Conservation (phyloP, 2,329 filamentous ascomycete genomes). For the Verticillium dahliae region DNA sequence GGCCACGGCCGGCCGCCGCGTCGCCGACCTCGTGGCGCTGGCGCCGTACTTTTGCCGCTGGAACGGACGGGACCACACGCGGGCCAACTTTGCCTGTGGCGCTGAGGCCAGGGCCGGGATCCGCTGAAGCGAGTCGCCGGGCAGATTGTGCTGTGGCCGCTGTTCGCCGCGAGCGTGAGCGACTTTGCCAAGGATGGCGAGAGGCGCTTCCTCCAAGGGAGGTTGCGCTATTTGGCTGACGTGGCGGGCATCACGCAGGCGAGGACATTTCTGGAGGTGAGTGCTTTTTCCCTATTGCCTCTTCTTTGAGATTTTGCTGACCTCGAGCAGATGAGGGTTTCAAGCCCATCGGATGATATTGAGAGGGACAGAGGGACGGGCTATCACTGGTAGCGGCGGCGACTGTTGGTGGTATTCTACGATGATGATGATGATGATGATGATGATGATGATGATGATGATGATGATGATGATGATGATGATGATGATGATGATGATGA, state of each 20-base stretch:
- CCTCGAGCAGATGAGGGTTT: background rate
- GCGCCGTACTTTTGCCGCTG: conserved; percentile 13
- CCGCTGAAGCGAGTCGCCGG: conserved; percentile 13
- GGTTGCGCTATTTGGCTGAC: conserved; percentile 13
- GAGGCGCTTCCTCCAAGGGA: conserved; percentile 10
- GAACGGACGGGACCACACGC: conserved; percentile 10
- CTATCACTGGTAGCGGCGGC: background rate
- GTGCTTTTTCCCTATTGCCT: background rate
- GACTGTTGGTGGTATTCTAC: background rate
- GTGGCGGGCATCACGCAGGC: conserved; percentile 14
- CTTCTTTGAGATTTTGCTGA: background rate
- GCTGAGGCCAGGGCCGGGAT: conserved; percentile 3
- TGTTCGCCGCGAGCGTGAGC: conserved; percentile 12
- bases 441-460: background rate
- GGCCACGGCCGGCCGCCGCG: conserved; percentile 8
- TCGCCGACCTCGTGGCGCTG: conserved; percentile 12
- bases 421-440: background rate
- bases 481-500: background rate
- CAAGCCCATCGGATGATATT: conserved; percentile 9
- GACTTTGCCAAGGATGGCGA: conserved; percentile 14
- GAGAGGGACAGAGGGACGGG: conserved; percentile 5
- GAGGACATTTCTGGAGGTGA: conserved; percentile 12
- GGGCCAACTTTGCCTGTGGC: conserved; percentile 11
- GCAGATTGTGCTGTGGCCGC: conserved; percentile 12
- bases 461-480: background rate